Percentiles rank a stretch among this genome's conserved stretches.
Conservation (phyloP, 2,329 filamentous ascomycete genomes). For the Mollisiaceae sp. region DNA sequence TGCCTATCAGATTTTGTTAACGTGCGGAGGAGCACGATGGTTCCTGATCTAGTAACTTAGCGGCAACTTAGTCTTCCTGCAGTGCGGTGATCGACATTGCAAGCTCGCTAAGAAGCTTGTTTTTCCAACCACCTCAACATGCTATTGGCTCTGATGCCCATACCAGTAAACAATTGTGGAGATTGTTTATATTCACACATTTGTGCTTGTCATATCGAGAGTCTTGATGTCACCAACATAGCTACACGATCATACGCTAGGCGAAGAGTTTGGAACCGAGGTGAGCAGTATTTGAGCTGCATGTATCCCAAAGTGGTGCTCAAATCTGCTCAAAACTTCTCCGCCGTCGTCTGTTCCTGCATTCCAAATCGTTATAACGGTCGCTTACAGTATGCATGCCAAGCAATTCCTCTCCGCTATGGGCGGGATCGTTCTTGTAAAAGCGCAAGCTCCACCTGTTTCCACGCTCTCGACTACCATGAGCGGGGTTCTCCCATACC, state of each 20-base stretch:
- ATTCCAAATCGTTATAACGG: background rate
- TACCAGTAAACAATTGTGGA: background rate
- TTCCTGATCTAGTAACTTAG: constrained; percentile 11
- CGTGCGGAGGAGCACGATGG: constrained; percentile 1
- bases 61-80: background rate
- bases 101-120: background rate
- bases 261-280: background rate
- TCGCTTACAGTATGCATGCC: constrained; percentile 9
- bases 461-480: constrained; percentile 3
- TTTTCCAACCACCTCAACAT: background rate
- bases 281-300: background rate
- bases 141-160: background rate
- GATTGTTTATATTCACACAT: constrained; percentile 3
- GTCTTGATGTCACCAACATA: constrained; percentile 3
- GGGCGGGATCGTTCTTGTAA: constrained; percentile 4
- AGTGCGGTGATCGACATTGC: background rate
- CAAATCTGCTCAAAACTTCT: background rate
- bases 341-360: background rate
- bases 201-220: background rate
- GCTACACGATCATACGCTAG: background rate
- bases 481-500: constrained; percentile 2
- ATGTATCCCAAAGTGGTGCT: background rate
- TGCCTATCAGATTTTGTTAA: background rate
- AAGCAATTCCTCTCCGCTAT: constrained; percentile 7
- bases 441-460: background rate